Conservation (phyloP, 768 basidiomycete genomes). For the Xerocomellus chrysenteron region DNA sequence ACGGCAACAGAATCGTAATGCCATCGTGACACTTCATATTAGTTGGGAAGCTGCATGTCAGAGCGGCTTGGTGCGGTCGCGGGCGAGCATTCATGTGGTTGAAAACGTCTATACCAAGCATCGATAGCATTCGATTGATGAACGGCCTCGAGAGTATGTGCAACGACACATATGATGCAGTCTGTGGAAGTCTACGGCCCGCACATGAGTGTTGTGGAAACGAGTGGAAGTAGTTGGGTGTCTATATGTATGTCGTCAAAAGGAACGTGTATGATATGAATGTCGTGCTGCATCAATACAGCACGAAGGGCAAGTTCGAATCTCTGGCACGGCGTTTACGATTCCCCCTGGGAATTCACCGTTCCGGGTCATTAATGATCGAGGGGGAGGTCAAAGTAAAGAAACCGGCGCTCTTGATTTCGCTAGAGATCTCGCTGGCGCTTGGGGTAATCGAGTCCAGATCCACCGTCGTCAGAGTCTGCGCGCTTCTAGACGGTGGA, state of each 20-base stretch:
- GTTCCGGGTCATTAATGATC: too few species aligned
- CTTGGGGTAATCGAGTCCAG: neutral
- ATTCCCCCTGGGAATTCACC: neutral
- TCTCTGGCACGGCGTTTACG: neutral
- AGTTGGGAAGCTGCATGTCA: too few species aligned
- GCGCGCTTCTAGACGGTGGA: neutral
- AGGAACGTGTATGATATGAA: neutral
- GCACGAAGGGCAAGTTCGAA: neutral
- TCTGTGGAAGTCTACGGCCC: neutral
- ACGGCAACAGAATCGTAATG: too few species aligned
- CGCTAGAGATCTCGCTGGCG: neutral
- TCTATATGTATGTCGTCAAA: too few species aligned
- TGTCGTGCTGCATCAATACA: neutral
- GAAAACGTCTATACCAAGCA: too few species aligned
- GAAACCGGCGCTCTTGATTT: neutral
- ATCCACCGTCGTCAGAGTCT: constrained; percentile 3
- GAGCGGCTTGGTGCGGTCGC: too few species aligned
- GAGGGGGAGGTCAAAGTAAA: neutral
- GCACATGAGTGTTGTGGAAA: neutral
- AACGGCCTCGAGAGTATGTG: neutral
- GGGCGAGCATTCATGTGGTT: too few species aligned
- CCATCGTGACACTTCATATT: neutral
- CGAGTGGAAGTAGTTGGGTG: neutral
- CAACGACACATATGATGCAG: neutral
- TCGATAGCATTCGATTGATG: too few species aligned